phyloP scores from a whole-genome alignment of 2,329 filamentous ascomycete genomes.

The Neospermospora avenae region DNA sequence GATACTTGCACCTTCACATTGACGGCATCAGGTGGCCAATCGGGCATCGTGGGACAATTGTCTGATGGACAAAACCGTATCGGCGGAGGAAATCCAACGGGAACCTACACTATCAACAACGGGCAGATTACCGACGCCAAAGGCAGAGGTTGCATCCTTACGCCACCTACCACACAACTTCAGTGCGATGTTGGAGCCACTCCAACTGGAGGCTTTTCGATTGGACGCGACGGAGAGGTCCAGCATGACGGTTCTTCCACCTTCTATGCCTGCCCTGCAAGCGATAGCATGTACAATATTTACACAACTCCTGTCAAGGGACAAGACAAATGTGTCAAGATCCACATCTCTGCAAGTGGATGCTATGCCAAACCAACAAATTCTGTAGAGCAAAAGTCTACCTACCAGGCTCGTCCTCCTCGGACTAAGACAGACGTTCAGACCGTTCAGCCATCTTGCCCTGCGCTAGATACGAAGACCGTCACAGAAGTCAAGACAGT shows the following conservation, averaged over 20 bases:
- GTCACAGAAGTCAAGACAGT: not conserved
- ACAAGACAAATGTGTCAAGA: conserved; percentile 36
- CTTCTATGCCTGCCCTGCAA: conserved; percentile 53
- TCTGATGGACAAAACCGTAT: conserved; percentile 58
- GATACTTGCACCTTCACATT: conserved; percentile 48
- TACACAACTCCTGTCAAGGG: conserved; percentile 28
- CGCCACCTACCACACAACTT: conserved; percentile 10
- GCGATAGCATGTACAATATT: conserved; percentile 40
- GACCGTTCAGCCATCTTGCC: conserved; percentile 1
- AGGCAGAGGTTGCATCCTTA: conserved; percentile 59
- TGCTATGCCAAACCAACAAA: conserved; percentile 29
- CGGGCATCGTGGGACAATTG: conserved; percentile 56
- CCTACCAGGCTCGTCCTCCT: not conserved
- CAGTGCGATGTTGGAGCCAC: conserved; percentile 49
- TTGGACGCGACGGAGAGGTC: conserved; percentile 50
- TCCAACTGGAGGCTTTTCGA: conserved; percentile 52
- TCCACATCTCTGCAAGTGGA: conserved; percentile 37
- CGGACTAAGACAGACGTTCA: not conserved
- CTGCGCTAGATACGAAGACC: not conserved
- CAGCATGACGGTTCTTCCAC: conserved; percentile 46
- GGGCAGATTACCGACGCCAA: conserved; percentile 51
- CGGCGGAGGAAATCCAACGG: conserved; percentile 44
- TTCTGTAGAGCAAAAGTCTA: not conserved
- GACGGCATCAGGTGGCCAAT: conserved; percentile 44
- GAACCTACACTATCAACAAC: conserved; percentile 51